phyloP scores from a whole-genome alignment of 306 rosid species.

The Cicer bijugum region DNA sequence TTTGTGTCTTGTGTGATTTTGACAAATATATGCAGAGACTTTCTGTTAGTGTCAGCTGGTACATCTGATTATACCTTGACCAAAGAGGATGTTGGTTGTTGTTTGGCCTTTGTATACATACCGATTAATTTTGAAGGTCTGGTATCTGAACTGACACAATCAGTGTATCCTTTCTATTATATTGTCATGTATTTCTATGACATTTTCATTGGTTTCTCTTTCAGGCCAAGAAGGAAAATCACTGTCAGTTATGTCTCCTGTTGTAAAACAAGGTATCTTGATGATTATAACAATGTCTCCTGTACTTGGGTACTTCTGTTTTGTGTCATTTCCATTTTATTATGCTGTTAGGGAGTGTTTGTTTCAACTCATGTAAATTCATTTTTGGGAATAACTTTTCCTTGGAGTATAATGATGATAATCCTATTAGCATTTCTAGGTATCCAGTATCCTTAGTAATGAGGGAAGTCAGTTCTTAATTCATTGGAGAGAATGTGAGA shows the following conservation, averaged over 20 bases:
- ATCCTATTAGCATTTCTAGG: not conserved
- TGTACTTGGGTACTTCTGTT: conserved; percentile 40
- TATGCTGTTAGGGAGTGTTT: conserved; percentile 12
- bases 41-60: conserved; percentile 70
- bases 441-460: conserved; percentile 7
- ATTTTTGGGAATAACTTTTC: not conserved
- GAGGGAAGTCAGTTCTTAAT: not conserved
- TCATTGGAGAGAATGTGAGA: not conserved
- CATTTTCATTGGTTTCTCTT: conserved; percentile 41
- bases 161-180: conserved; percentile 25
- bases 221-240: conserved; percentile 95
- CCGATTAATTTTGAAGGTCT: conserved; percentile 95
- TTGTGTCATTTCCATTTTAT: conserved; percentile 25
- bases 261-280: conserved; percentile 82
- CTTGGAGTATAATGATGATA: not conserved
- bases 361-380: not conserved
- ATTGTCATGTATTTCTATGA: conserved; percentile 36
- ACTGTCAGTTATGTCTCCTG: conserved; percentile 60
- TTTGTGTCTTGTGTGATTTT: conserved; percentile 35
- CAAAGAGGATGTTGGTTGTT: conserved; percentile 85
- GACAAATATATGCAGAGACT: conserved; percentile 59
- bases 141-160: conserved; percentile 39
- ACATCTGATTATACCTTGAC: conserved; percentile 83
- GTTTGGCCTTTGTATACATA: conserved; percentile 73
- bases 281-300: conserved; percentile 42